Conservation (phyloP, 305 asterid species). For the Caryopteris hybrid region DNA sequence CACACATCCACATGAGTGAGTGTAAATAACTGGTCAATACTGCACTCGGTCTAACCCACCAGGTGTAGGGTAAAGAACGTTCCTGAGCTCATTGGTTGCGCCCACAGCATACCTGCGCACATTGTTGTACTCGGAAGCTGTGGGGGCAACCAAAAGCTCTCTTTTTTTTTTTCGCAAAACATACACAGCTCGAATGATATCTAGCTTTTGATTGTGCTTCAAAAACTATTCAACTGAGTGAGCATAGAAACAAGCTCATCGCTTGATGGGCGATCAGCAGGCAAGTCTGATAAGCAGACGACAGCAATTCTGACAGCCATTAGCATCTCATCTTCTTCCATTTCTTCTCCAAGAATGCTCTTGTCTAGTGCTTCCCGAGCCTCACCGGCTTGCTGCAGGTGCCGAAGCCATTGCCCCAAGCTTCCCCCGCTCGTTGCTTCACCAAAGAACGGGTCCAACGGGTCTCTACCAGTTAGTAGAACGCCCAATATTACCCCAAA, state of each 20-base stretch:
- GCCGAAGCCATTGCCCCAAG: conserved; percentile 84
- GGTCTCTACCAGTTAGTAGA: conserved; percentile 74
- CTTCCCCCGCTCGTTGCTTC: conserved; percentile 63
- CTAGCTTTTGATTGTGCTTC: conserved; percentile 19
- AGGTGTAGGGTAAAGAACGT: too few species aligned
- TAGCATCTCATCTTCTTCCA: conserved; percentile 94
- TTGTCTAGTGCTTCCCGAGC: conserved; percentile 75
- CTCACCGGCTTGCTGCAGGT: conserved; percentile 78
- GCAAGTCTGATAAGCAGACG: conserved; percentile 82
- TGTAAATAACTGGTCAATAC: too few species aligned
- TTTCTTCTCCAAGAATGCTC: conserved; percentile 67
- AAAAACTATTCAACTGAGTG: conserved; percentile 84
- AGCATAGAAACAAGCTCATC: conserved; percentile 97
- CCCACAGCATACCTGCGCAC: conserved; percentile 39
- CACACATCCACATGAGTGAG: too few species aligned
- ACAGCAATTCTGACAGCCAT: conserved; percentile 88
- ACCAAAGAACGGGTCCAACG: conserved; percentile 58
- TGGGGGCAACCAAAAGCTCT: conserved; percentile 60
- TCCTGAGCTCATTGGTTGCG: conserved; percentile 67
- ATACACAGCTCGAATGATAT: too few species aligned
- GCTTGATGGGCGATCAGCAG: conserved; percentile 89
- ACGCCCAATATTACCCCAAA: conserved; percentile 80
- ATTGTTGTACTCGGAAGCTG: conserved; percentile 26
- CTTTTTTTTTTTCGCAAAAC: too few species aligned
- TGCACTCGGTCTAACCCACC: too few species aligned